Conservation (phyloP, 176 grass and related monocot genomes). For the Eleusine coracana region DNA sequence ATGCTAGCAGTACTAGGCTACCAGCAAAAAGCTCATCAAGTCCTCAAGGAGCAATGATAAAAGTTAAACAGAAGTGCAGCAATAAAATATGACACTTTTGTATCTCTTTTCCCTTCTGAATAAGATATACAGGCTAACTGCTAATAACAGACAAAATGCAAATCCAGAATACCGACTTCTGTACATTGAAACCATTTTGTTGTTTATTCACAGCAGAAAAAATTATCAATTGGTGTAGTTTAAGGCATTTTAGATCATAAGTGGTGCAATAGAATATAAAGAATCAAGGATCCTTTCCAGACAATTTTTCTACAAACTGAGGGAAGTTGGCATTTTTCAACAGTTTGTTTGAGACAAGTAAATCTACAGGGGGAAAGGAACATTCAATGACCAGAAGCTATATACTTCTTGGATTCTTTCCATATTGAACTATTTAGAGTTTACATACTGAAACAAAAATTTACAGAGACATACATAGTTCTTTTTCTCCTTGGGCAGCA, state of each 20-base stretch:
- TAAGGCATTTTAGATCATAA: background rate
- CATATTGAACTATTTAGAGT: constrained; percentile 32
- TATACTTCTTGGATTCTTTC: background rate
- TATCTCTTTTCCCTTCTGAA: background rate
- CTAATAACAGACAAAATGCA: background rate
- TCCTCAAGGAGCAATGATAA: background rate
- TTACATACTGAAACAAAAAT: constrained; percentile 10
- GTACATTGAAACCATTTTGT: constrained; percentile 1
- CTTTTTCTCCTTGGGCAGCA: constrained; percentile 84
- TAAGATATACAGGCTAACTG: background rate
- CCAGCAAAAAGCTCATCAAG: constrained; percentile 11
- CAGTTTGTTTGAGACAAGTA: constrained; percentile 1
- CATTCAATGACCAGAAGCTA: constrained; percentile 1
- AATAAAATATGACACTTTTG: background rate
- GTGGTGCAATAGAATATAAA: constrained; percentile 4
- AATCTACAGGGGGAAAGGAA: background rate
- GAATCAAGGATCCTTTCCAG: background rate
- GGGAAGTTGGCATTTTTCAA: background rate
- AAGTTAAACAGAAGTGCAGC: background rate
- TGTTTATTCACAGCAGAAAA: background rate
- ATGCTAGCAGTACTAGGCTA: background rate
- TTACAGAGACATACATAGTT: constrained; percentile 58
- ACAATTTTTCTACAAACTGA: constrained; percentile 13
- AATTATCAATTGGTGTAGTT: background rate
- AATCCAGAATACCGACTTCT: background rate